These are phyloP conservation scores for Pseudogymnoascus pannorum DNA, from an alignment of 2,329 filamentous ascomycete genomes.

Conservation along the genomic window DNA sequence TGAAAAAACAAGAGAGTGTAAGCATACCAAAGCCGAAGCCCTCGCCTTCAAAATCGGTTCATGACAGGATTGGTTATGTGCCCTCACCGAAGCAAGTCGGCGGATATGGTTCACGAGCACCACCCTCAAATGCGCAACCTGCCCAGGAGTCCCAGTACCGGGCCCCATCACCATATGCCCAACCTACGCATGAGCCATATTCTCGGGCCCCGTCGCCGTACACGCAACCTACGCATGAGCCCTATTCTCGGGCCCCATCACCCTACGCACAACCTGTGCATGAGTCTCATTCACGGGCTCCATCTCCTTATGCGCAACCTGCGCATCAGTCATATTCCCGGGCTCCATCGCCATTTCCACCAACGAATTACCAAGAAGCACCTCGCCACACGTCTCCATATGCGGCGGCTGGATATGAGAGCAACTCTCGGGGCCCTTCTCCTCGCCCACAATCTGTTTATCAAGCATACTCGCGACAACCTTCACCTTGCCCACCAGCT, in stretches of 20 bases:
- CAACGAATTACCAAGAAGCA: constrained; percentile 20
- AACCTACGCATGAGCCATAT: constrained; percentile 19
- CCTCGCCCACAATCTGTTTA: constrained; percentile 25
- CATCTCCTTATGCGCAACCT: constrained; percentile 34
- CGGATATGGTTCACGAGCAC: constrained; percentile 29
- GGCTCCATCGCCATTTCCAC: constrained; percentile 26
- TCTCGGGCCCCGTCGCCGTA: constrained; percentile 35
- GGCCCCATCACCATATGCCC: not conserved
- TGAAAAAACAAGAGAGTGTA: constrained; percentile 24
- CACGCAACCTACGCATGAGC: constrained; percentile 24
- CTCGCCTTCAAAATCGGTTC: constrained; percentile 20
- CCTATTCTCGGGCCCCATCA: constrained; percentile 30
- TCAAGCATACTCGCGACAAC: constrained; percentile 27
- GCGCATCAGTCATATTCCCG: constrained; percentile 28
- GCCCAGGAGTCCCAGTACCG: not conserved
- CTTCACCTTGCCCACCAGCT: constrained; percentile 30
- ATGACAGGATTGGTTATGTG: constrained; percentile 20
- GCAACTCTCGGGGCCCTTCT: constrained; percentile 31
- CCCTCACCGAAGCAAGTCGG: constrained; percentile 24
- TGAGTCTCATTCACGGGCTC: constrained; percentile 28
- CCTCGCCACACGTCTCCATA: not conserved
- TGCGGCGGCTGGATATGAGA: constrained; percentile 25
- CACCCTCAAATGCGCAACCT: constrained; percentile 31
- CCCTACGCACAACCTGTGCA: constrained; percentile 26
- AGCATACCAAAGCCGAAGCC: constrained; percentile 20